Evolutionary conservation across 2,329 filamentous ascomycete species (phyloP).

Genomic region (Hymenoscyphus occultus): DNA sequence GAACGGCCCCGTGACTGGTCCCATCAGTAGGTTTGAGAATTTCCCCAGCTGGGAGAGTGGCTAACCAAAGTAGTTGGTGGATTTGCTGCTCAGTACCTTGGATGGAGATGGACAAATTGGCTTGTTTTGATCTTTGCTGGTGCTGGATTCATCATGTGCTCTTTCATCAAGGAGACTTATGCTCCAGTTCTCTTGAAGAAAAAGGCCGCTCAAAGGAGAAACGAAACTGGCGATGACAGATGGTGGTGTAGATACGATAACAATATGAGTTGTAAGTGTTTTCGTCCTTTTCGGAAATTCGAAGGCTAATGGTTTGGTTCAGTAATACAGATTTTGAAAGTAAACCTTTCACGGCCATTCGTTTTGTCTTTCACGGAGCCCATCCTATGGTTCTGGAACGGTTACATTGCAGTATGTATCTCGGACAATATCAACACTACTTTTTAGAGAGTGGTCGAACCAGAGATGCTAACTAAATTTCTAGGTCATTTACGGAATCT

Average conservation of each 20-base stretch:
- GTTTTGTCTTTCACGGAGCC: conserved; percentile 76
- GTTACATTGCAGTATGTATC: conserved; percentile 56
- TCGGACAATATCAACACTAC: not conserved
- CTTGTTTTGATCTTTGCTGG: conserved; percentile 70
- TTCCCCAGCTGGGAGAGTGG: not conserved
- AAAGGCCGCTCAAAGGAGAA: conserved; percentile 61
- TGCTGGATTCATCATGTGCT: conserved; percentile 56
- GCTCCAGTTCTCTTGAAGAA: conserved; percentile 65
- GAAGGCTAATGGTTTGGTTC: conserved; percentile 39
- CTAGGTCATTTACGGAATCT: conserved; percentile 72
- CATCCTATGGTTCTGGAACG: conserved; percentile 69
- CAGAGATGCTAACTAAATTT: not conserved
- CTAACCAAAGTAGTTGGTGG: conserved; percentile 42
- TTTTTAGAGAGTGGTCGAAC: not conserved
- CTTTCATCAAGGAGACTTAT: conserved; percentile 71
- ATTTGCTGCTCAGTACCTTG: conserved; percentile 72
- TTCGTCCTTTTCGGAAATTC: not conserved
- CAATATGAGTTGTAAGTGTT: conserved; percentile 39
- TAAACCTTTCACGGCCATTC: conserved; percentile 76
- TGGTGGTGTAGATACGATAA: conserved; percentile 83
- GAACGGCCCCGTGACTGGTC: conserved; percentile 67
- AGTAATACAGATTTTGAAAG: conserved; percentile 64
- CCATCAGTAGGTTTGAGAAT: conserved; percentile 44
- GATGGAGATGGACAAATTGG: conserved; percentile 89
- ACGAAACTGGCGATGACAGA: conserved; percentile 66